These are phyloP conservation scores for Kewa caespitosa DNA, from an alignment of 179 eudicot species.

Conservation along the genomic window DNA sequence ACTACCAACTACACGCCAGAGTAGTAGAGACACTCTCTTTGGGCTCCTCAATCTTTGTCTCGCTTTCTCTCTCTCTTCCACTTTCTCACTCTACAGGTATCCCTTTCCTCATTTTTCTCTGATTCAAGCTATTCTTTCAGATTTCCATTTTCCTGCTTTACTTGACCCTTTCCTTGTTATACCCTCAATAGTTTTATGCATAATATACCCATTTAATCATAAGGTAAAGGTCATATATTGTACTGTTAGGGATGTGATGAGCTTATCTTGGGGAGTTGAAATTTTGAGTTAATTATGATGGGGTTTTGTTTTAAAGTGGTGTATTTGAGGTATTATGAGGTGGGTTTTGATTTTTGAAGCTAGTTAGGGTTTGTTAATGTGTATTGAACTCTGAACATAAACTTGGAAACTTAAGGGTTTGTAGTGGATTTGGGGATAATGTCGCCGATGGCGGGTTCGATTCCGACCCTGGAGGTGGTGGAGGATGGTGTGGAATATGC, in stretches of 20 bases:
- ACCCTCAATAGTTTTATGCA: background rate
- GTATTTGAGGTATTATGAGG: conserved; percentile 17
- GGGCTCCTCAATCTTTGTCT: conserved; percentile 19
- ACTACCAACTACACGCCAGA: conserved; percentile 20
- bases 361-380: conserved; percentile 33
- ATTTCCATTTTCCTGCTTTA: conserved; percentile 10
- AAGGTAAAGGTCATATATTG: conserved; percentile 4
- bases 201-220: conserved; percentile 5
- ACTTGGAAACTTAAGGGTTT: conserved; percentile 12
- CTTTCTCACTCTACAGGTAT: conserved; percentile 7
- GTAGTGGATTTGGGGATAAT: conserved; percentile 16
- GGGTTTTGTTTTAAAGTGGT: conserved; percentile 15
- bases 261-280: conserved; percentile 9
- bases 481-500: conserved; percentile 59
- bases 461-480: conserved; percentile 22
- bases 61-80: conserved; percentile 17
- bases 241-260: background rate
- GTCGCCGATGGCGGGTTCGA: conserved; percentile 30
- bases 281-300: conserved; percentile 13
- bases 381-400: conserved; percentile 14
- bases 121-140: conserved; percentile 6
- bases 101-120: conserved; percentile 1
- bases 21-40: background rate
- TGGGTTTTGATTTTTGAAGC: conserved; percentile 16
- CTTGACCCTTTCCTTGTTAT: background rate